These are phyloP conservation scores for Ramaria rubella DNA, from an alignment of 768 basidiomycete species.

Conservation along the genomic window DNA sequence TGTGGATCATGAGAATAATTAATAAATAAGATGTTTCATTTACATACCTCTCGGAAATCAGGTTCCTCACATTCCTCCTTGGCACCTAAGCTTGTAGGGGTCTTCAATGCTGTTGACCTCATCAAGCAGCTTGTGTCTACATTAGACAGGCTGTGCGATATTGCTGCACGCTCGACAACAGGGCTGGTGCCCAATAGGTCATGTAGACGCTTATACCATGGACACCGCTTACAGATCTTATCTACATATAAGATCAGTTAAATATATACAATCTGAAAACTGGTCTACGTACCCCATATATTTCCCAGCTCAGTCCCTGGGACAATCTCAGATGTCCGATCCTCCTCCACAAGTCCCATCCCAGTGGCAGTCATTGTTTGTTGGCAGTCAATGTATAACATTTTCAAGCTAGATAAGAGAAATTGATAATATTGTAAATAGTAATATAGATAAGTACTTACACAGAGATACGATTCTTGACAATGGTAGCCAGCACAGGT, in stretches of 20 bases:
- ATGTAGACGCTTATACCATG: slow-evolving; percentile 23
- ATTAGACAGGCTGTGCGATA: slow-evolving; percentile 18
- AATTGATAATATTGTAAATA: too few species aligned
- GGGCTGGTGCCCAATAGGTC: slow-evolving; percentile 19
- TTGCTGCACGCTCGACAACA: slow-evolving; percentile 14
- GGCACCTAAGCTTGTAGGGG: too few species aligned
- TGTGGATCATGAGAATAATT: too few species aligned
- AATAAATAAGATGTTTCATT: too few species aligned
- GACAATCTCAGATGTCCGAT: not conserved
- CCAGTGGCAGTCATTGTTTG: slow-evolving; percentile 8
- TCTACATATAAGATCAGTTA: slow-evolving; percentile 12
- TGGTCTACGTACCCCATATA: slow-evolving; percentile 7
- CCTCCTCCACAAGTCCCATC: slow-evolving; percentile 12
- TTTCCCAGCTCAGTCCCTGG: slow-evolving; percentile 9
- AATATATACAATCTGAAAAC: not conserved
- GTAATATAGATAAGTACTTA: not conserved
- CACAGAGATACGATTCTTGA: slow-evolving; percentile 7
- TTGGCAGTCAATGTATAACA: not conserved
- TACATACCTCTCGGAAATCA: too few species aligned
- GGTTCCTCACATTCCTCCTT: too few species aligned
- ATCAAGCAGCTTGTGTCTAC: too few species aligned
- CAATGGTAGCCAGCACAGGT: not conserved
- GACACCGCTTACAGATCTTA: slow-evolving; percentile 18
- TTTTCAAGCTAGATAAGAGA: slow-evolving; percentile 2
- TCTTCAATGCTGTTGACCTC: too few species aligned